Base-by-base conservation (phyloP, 164 flowering plant genomes). In the Chimonanthus salicifolius region DNA sequence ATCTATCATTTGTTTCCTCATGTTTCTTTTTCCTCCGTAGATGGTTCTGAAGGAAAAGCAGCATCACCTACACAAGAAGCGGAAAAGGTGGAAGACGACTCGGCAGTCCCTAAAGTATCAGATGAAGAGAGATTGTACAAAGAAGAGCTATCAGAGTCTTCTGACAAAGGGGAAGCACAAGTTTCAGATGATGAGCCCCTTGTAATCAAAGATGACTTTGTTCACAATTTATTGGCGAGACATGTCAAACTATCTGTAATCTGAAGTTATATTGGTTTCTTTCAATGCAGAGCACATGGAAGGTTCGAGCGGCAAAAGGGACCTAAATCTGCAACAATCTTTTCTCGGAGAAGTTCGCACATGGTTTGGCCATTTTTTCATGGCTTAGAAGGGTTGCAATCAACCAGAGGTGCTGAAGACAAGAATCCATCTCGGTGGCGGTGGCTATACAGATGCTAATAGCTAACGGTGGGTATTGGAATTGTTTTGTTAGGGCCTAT, bases 171-270 rank as follows among this genome's bases (percentile, higher is more conserved):
- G 45, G 80, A 75, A 49, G 58, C 81, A n/a, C 88, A 77, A 71
- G 74, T 82, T 68, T 85, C 97, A 21, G 98, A 91, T 66, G 88
- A 89, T 71, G 95, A 88, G 83, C 91, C 93, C 76, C 94, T 94
- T 71, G 97, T 69, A 76, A 47, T 44, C 18, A 43, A 6, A 49
- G 16, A 5, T 8, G 50, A 62, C 44, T 20, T 58, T 10, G 15
- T 48, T 49, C 21, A 21, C 67, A 1, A 5, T n/a, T 20, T 45
- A 2, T n/a, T 20, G 13, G 50, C 11, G 48, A 62, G n/a, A 10
- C n/a, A 21, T 7, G 13, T 63, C 44, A 47, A 7, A 20, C 2
- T 4, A 43, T 33, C 3, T 58, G 45, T 3, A 13, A 44, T 51
- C 43, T 43, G 46, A 49, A 66, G 50, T 72, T 62, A 69, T 46